These are phyloP conservation scores for Udeniomyces megalosporus DNA, from an alignment of 768 basidiomycete genomes.

Conservation along the genomic window DNA sequence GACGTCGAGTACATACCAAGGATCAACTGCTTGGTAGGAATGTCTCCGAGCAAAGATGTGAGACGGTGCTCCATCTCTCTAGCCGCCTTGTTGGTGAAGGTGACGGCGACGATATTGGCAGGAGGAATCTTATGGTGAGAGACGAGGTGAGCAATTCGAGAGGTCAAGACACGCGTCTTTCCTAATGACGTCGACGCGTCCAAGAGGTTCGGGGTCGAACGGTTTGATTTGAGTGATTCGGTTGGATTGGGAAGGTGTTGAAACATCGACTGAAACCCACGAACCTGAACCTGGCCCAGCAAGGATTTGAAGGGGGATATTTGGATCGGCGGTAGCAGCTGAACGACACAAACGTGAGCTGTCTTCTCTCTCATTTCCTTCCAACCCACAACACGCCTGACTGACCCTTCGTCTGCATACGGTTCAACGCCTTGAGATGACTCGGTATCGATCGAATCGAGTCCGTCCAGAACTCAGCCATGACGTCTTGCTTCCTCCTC, in stretches of 20 bases:
- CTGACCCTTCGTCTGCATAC: too few species aligned
- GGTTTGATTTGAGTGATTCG: too few species aligned
- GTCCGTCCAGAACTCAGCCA: too few species aligned
- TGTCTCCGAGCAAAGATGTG: conserved; percentile 47
- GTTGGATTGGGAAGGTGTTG: too few species aligned
- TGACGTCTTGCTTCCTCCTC: too few species aligned
- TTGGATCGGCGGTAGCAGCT: background rate
- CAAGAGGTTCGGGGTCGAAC: too few species aligned
- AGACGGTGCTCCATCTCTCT: conserved; percentile 68
- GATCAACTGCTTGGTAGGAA: conserved; percentile 38
- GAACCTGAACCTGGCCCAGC: conserved; percentile 58
- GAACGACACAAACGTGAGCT: background rate
- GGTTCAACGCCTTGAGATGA: too few species aligned
- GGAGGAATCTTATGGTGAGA: conserved; percentile 39
- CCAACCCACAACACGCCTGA: too few species aligned
- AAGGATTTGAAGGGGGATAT: conserved; percentile 52
- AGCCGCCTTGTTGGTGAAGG: conserved; percentile 80
- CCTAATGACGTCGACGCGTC: conserved; percentile 13
- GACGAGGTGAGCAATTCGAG: conserved; percentile 52
- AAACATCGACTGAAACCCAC: too few species aligned
- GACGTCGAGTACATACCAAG: conserved; percentile 29
- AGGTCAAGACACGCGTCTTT: conserved; percentile 43
- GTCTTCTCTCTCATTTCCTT: too few species aligned
- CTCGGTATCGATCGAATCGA: too few species aligned
- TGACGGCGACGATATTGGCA: conserved; percentile 56